Base-by-base conservation (phyloP, 306 rosid species). In the Abrus pulchellus region DNA sequence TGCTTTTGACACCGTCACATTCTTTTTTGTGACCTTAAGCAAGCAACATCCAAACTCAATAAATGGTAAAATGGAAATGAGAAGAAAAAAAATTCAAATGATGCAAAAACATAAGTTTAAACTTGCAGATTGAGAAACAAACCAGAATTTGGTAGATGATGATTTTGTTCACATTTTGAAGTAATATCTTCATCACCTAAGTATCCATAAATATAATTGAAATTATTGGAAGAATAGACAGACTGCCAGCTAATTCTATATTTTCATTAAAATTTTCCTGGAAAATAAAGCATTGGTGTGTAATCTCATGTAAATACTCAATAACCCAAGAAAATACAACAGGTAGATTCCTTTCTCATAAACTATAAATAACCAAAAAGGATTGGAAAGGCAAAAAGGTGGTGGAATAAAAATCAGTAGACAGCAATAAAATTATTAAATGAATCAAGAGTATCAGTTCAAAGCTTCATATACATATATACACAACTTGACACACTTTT, bases 161-260 rank as follows among this genome's bases (percentile, higher is more conserved):
- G 86, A 53, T 82, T 85, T 75, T 77, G 90, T 52, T 83, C 89
- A 66, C 80, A 62, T 62, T 86, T 90, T 54, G 90, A 85, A 72
- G 91, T 75, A 20, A 63, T 75, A 59, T 78, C 87, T 77, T 87
- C 94, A 79, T 89, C 98, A 73, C 98, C 98, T 94, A 79, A 69
- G 33, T 47, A 78, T 78, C 55, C 77, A 64, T 34, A 64, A 61
- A 28, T 76, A 65, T 32, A 61, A 69, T 74, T 32, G 68, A 61
- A 65, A 57, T 57, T 55, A 68, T 76, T 69, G 78, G 64, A 61
- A 75, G 53, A 57, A 38, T 2, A 76, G 49, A 66, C 20, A 55
- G 9, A 74, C 32, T 62, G 6, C 27, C 62, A 56, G 12, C 48
- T 68, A 6, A 47, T 36, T 41, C 54, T 64, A 57, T 32, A 33